Evolutionary conservation across 164 flowering plant species (phyloP).

Genomic region (Dillenia turbinata): DNA sequence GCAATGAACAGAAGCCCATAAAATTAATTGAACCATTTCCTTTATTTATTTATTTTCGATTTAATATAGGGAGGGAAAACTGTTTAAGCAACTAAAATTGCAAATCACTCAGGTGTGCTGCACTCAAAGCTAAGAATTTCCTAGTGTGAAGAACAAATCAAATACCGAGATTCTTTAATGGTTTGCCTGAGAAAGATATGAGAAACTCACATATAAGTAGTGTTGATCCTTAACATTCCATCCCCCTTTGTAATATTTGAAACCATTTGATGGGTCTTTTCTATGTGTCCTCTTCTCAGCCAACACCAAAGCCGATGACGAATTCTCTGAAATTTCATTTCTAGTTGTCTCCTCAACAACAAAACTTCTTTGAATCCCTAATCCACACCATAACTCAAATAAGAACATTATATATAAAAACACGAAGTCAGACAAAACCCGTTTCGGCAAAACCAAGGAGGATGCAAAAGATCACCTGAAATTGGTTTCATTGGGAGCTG

Average conservation of each 20-base stretch:
- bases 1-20: too few relatives aligned
- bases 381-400: constrained; percentile 1
- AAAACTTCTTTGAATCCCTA: constrained; percentile 21
- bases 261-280: constrained; percentile 39
- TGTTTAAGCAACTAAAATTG: too few relatives aligned
- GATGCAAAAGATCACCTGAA: constrained; percentile 1
- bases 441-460: not conserved
- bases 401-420: too few relatives aligned
- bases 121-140: too few relatives aligned
- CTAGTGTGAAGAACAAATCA: too few relatives aligned
- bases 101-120: too few relatives aligned
- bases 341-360: constrained; percentile 11
- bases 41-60: too few relatives aligned
- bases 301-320: constrained; percentile 21
- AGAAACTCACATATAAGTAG: constrained; percentile 44
- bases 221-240: constrained; percentile 45
- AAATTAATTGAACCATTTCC: too few relatives aligned
- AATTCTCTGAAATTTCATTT: not conserved
- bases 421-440: not conserved
- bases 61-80: too few relatives aligned
- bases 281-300: constrained; percentile 40
- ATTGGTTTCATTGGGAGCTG: not conserved
- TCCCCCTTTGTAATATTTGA: constrained; percentile 40
- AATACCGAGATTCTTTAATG: too few relatives aligned
- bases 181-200: not conserved